Percentiles rank a stretch among this genome's conserved stretches.
phyloP scores from a whole-genome alignment of 2,329 filamentous ascomycete species.

The Bimuria novae-zelandiae region DNA sequence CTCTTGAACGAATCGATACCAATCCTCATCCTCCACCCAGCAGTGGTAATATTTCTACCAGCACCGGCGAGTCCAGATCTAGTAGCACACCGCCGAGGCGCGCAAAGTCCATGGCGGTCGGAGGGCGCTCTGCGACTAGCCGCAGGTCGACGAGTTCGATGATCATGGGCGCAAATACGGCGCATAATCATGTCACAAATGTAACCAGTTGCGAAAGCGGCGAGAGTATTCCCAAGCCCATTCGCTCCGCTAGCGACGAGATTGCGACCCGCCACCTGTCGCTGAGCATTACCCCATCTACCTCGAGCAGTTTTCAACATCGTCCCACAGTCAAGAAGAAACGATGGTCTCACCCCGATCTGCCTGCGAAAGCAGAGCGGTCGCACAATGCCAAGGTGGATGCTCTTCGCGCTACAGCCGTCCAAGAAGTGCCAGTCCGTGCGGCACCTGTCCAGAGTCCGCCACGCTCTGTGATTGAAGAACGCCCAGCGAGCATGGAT shows the following conservation, averaged over 20 bases:
- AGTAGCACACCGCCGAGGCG: conserved; percentile 27
- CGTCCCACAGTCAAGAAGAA: conserved; percentile 42
- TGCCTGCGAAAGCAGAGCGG: conserved; percentile 46
- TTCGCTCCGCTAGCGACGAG: conserved; percentile 39
- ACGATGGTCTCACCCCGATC: conserved; percentile 47
- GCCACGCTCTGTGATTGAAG: conserved; percentile 61
- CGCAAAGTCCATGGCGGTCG: conserved; percentile 35
- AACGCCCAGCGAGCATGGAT: conserved; percentile 77
- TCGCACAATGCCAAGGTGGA: conserved; percentile 41
- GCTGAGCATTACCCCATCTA: conserved; percentile 28
- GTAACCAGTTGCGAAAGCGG: conserved; percentile 22
- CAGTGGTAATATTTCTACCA: conserved; percentile 28
- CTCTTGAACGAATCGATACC: conserved; percentile 26
- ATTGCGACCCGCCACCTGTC: conserved; percentile 34
- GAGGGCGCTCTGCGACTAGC: conserved; percentile 36
- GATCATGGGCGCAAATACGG: conserved; percentile 25
- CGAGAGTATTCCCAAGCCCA: conserved; percentile 20
- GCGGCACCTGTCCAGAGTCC: conserved; percentile 34
- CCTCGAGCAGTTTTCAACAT: conserved; percentile 36
- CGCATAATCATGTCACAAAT: conserved; percentile 35
- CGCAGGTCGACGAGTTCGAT: conserved; percentile 30
- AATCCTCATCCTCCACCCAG: conserved; percentile 21
- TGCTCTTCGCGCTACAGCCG: conserved; percentile 25
- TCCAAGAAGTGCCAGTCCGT: conserved; percentile 10
- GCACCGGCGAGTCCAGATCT: conserved; percentile 18